A percentile compares a stretch with the other conserved stretches of the same genome.
Evolutionary conservation across 345 rosid species (phyloP).

Genomic region (Physaria fendleri): DNA sequence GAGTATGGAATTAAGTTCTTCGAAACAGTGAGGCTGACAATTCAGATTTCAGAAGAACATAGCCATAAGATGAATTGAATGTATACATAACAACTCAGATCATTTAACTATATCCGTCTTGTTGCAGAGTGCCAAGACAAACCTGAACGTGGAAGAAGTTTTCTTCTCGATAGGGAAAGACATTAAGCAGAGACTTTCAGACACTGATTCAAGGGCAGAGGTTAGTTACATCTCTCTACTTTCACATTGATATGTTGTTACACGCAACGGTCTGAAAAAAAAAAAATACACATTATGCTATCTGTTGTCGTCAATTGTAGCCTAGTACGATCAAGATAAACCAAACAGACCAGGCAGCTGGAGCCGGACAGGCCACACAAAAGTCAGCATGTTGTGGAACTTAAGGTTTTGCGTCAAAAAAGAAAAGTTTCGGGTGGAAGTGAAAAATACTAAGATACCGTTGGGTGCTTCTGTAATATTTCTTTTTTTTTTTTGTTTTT

Average conservation of each 20-base stretch:
- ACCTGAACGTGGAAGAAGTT: conserved; percentile 88
- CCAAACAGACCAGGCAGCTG: conserved; percentile 32
- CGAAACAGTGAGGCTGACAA: conserved; percentile 62
- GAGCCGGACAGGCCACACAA: conserved; percentile 32
- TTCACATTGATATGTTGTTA: too few relatives aligned
- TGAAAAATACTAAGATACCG: conserved; percentile 10
- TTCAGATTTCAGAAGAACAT: too few relatives aligned
- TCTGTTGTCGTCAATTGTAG: conserved; percentile 5
- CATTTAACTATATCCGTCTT: conserved; percentile 1
- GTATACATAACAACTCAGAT: too few relatives aligned
- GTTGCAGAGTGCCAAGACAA: conserved; percentile 93
- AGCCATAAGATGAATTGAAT: background rate
- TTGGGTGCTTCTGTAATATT: conserved; percentile 26
- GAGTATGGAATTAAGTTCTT: conserved; percentile 96
- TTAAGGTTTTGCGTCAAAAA: conserved; percentile 12
- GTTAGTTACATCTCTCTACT: conserved; percentile 32
- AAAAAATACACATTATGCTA: too few relatives aligned
- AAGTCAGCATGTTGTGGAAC: conserved; percentile 35
- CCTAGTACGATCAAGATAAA: conserved; percentile 32
- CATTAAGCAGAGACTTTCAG: conserved; percentile 89
- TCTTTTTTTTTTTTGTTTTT: too few relatives aligned
- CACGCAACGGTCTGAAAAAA: background rate
- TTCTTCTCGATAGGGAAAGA: conserved; percentile 93
- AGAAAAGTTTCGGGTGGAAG: background rate
- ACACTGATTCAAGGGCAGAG: conserved; percentile 70